Base-by-base conservation (phyloP, 257 asterid species). In the Dorcoceras hygrometricum region DNA sequence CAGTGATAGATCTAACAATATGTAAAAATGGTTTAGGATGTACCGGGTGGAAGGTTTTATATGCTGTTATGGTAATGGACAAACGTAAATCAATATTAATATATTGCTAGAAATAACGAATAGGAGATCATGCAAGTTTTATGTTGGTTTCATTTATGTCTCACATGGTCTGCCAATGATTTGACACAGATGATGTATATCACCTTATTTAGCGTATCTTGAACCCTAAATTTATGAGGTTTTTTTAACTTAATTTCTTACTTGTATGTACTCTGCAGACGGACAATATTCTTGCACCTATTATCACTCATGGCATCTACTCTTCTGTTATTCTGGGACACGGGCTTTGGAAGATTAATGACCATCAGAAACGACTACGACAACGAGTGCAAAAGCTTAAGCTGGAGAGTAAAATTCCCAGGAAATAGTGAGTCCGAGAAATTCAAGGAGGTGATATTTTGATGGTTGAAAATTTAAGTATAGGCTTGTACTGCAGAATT, bases 341-440 rank as follows among this genome's bases (percentile, higher is more conserved):
- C 19, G 96, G 99, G 48, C 89, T 93, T 1, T 86, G 95, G 95
- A 93, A 93, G 80, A 93, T 90, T 66, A 85, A 93, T 20, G 96
- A 93, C 57, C 94, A 90, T 73, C 95, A 87, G 56, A 71, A 82
- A 60, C 81, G 83, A 69, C 78, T 89, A 64, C 84, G 95, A 43
- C 89, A 87, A 64, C 79, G 98, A 75, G 89, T 92, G 68, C 91
- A 79, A 54, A 85, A 76, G 79, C 95, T 92, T 59, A 83, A 83
- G 71, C 81, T 73, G 24, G 90, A 82, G 57, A 83, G 75, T 12
- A 74, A 78, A 46, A 50, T 10, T 54, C 80, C 83, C 4, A 77
- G 79, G 69, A 78, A 34, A 62, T 24, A 46, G 56, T 69, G 74
- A 77, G 46, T 22, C 46, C 22, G 28, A 59, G 23, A 10, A 59